Evolutionary conservation across 176 grass and related monocot genomes (phyloP), one percentile per base, ranked within the genome.

Genomic region (Aegilops sharonensis): DNA sequence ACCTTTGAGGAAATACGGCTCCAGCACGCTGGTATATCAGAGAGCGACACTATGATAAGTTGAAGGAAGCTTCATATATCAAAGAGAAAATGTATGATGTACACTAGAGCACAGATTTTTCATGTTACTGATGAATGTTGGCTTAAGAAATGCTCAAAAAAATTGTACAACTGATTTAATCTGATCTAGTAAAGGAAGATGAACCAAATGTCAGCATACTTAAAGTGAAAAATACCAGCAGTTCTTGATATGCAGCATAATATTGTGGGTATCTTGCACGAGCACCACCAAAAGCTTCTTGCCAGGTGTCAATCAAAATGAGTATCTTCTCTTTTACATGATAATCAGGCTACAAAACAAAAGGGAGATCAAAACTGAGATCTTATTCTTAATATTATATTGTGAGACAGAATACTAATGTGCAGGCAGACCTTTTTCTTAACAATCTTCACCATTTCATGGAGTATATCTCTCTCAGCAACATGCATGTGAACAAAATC

Each of bases 211-310:
- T 27, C 47, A 57, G 21, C 3, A 45, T 56, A 74, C 71, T 76
- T 36, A 5, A 27, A 13, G 2, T 36, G 63, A 59, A 84, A 36
- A 43, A 84, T 98, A 98, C 96, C 96, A 94, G 84, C 18, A 98
- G 86, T 64, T 94, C 88, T 81, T 95, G 96, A 77, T 98, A 98
- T 79, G 93, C 86, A 12, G 64, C 81, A 85, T 94, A 94, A 79
- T 95, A 98, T 81, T 95, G 90, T 6, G 93, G 93, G 89, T 94
- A 94, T 94, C 92, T 94, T 91, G 91, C 92, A 48, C 78, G 88
- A 37, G 92, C 76, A 85, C 96, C 96, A 57, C 96, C 96, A 91
- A 98, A 98, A 91, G 96, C 91, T 92, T 98, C 96, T 95, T 98
- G 93, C 96, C 96, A 98, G 80, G 86, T 94, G 72, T 98, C 91